Evolutionary conservation across 129 eudicot genomes (phyloP).

Genomic region (Arctium lappa): DNA sequence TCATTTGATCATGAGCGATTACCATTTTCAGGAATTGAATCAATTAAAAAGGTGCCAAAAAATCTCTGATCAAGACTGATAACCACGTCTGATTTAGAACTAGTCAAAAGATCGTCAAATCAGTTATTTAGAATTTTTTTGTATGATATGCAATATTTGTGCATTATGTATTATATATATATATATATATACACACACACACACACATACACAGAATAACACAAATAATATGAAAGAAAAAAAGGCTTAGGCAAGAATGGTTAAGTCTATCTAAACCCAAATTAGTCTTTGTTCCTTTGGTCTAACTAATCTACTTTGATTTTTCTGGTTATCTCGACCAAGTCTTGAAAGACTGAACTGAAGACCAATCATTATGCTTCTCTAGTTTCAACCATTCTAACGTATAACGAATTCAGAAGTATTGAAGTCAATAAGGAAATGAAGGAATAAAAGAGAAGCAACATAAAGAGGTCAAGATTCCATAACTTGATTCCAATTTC

Average conservation of each 20-base stretch:
- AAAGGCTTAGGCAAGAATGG: neutral
- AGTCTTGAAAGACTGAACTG: neutral
- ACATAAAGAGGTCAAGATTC: neutral
- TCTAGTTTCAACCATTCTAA: neutral
- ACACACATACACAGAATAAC: too few species aligned
- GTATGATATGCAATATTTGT: neutral
- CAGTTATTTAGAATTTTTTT: neutral
- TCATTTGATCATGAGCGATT: neutral
- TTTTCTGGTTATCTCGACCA: neutral
- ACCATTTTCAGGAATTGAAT: neutral
- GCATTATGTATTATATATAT: neutral
- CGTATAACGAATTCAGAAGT: neutral
- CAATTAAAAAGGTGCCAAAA: neutral
- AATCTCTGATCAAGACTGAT: neutral
- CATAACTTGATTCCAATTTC: neutral
- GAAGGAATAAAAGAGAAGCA: neutral
- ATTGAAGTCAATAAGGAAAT: neutral
- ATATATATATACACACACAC: too few species aligned
- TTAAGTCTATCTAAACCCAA: neutral
- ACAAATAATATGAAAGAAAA: too few species aligned
- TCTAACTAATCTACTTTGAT: neutral
- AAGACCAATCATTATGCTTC: neutral
- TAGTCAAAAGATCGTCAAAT: neutral
- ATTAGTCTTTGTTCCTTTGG: neutral
- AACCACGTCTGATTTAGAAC: neutral